Conservation (phyloP, 495 filamentous ascomycete species). For the Elasticomyces elasticus region DNA sequence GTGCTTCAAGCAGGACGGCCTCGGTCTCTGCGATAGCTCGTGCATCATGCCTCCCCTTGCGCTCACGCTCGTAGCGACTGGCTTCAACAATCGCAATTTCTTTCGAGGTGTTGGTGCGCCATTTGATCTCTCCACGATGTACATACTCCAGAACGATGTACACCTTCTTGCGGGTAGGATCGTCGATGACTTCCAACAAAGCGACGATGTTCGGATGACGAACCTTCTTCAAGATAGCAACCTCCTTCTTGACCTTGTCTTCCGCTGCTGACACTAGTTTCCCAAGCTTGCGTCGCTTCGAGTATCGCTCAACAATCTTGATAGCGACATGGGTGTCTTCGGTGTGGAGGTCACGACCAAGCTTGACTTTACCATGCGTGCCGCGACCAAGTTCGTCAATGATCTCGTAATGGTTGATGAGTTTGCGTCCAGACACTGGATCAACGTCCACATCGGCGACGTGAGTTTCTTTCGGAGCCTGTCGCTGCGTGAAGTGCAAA, state of each 20-base stretch:
- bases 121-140: slow-evolving; percentile 83
- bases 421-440: slow-evolving; percentile 76
- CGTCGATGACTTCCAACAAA: slow-evolving; percentile 93
- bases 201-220: slow-evolving; percentile 91
- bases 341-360: slow-evolving; percentile 54
- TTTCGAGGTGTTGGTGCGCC: slow-evolving; percentile 73
- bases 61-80: slow-evolving; percentile 62
- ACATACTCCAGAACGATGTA: slow-evolving; percentile 96
- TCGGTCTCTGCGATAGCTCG: slow-evolving; percentile 47
- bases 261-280: slow-evolving; percentile 56
- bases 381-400: slow-evolving; percentile 91
- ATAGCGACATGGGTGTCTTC: slow-evolving; percentile 57
- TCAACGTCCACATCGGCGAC: slow-evolving; percentile 83
- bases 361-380: slow-evolving; percentile 53
- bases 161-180: slow-evolving; percentile 89
- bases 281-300: slow-evolving; percentile 84
- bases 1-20: slow-evolving; percentile 32
- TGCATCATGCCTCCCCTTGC: slow-evolving; percentile 38
- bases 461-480: slow-evolving; percentile 52
- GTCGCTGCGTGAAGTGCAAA: slow-evolving; percentile 34
- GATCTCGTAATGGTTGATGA: slow-evolving; percentile 95
- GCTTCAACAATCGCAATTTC: slow-evolving; percentile 77
- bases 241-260: slow-evolving; percentile 92
- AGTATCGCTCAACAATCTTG: slow-evolving; percentile 95
- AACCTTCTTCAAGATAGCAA: slow-evolving; percentile 96